Base-by-base conservation (phyloP, 371 early-diverging fungal genomes). In the Apophysomyces ossiformis region DNA sequence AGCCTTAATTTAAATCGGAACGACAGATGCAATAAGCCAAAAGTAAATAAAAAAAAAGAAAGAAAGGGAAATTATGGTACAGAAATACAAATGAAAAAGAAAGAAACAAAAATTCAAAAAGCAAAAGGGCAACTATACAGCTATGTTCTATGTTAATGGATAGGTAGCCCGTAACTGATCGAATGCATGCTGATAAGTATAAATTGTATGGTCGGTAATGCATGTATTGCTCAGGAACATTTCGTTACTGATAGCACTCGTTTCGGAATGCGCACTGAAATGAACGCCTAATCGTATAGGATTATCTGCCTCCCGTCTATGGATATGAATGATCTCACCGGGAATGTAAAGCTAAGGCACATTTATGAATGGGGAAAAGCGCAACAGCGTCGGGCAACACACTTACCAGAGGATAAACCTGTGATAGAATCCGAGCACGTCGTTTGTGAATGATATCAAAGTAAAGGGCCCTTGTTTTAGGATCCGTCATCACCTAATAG, bases 191-290 rank as follows among this genome's bases (percentile, higher is more conserved):
- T 76, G 69, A 64, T 78, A 81, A 26, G 67, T 62, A 15, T 61
- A 39, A 11, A 78, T 73, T 73, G 71, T 76, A 70, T 81, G 81
- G 41, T 81, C 81, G 43, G 74, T 76, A 38, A 81, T 76, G 61
- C 74, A 73, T 9, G 76, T 72, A n/a, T 72, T 74, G 38, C 74
- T 77, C n/a, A 81, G 45, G 16, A 70, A 60, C 71, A 81, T 76
- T 59, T 81, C 81, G 26, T 70, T 69, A 5, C 66, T 72, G 11
- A 79, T 72, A 11, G 65, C 37, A 37, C 67, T 66, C 1, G 63
- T 65, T 9, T 68, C 68, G 5, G 65, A 38, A 32, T 76, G 72
- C 15, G 71, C 54, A 13, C 66, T 67, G 16, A 66, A 76, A 6
- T 44, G 62, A 8, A 60, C 44, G 26, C 70, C 54, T 37, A 56